Base-by-base conservation (phyloP, 495 filamentous ascomycete species). In the Sphaerosporella brunnea region DNA sequence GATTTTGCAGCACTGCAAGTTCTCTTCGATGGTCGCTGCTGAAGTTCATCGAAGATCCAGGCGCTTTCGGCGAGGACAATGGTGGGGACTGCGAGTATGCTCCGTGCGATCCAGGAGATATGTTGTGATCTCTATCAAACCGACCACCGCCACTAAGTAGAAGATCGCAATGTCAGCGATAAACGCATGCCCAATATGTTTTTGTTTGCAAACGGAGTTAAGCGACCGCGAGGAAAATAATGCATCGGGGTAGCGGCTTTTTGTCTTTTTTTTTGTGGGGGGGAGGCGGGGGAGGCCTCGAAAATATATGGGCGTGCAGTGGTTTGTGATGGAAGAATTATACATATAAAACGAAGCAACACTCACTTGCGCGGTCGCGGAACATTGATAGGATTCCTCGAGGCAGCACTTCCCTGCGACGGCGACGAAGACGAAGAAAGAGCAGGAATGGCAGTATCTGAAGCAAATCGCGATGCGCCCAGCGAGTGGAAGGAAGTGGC, bases 21-120 rank as follows among this genome's bases (percentile, higher is more conserved):
- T 82, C 77, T 60, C 77, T 76, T 51, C 78, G 74, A 55, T 84
- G 76, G 57, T 75, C 73, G 53, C 67, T 66, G 49, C 80, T 68
- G 47, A 75, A 72, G 58, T 63, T 69, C 67, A 72, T 65, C 11
- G 42, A 19, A 7, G 40, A 13, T 48, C 38, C 47, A 38, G 45
- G 51, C 34, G 48, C 21, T 26, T 49, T 63, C 53, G 59, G 44
- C 49, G 58, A 51, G 53, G 63, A 55, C 56, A 58, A 49, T 51
- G 35, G 68, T 36, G 53, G 58, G n/a, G 48, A 67, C 49, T 53
- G 55, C 50, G 37, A 54, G 56, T 51, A 53, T 41, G 48, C 57
- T 49, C 55, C 56, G 43, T 59, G 53, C 11, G 61, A 63, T 15
- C 61, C 52, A 42, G 61, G 61, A 34, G 61, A 63, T 45, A 63